These are phyloP conservation scores for Yarrowia sp. DNA, from an alignment of 805 yeast species.

Conservation along the genomic window DNA sequence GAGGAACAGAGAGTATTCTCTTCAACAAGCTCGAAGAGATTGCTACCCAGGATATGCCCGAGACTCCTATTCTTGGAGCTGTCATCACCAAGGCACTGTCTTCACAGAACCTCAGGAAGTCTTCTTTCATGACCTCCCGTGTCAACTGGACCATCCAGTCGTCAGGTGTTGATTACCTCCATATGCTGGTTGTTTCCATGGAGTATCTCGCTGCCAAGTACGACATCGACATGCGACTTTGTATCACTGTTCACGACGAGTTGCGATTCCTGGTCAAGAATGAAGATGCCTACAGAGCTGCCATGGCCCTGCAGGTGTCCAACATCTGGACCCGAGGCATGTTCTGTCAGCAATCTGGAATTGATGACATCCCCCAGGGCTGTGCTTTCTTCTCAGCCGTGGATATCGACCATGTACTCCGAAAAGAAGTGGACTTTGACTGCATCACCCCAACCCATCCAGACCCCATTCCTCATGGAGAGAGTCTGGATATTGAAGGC, in stretches of 20 bases:
- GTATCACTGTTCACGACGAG: slow-evolving; percentile 94
- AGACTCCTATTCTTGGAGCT: slow-evolving; percentile 90
- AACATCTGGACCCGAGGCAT: slow-evolving; percentile 96
- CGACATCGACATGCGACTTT: slow-evolving; percentile 68
- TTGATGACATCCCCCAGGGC: slow-evolving; percentile 84
- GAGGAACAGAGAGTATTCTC: slow-evolving; percentile 91
- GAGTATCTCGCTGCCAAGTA: slow-evolving; percentile 68
- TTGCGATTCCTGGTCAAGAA: slow-evolving; percentile 74
- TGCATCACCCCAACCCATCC: slow-evolving; percentile 90
- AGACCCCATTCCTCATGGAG: slow-evolving; percentile 71
- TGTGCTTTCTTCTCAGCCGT: slow-evolving; percentile 95
- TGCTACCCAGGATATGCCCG: slow-evolving; percentile 76
- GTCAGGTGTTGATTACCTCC: slow-evolving; percentile 95
- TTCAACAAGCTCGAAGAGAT: slow-evolving; percentile 85
- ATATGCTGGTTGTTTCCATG: slow-evolving; percentile 81
- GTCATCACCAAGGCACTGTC: slow-evolving; percentile 84
- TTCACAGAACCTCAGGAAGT: slow-evolving; percentile 59
- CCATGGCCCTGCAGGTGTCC: slow-evolving; percentile 80
- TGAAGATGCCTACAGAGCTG: slow-evolving; percentile 71
- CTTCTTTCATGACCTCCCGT: slow-evolving; percentile 78
- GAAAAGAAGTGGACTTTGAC: slow-evolving; percentile 90
- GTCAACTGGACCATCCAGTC: slow-evolving; percentile 98
- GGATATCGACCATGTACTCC: slow-evolving; percentile 80
- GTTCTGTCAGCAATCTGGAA: slow-evolving; percentile 89
- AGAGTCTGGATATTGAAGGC: slow-evolving; percentile 56